Conservation (phyloP, 371 early-diverging fungal genomes). For the Mucor mucedo region DNA sequence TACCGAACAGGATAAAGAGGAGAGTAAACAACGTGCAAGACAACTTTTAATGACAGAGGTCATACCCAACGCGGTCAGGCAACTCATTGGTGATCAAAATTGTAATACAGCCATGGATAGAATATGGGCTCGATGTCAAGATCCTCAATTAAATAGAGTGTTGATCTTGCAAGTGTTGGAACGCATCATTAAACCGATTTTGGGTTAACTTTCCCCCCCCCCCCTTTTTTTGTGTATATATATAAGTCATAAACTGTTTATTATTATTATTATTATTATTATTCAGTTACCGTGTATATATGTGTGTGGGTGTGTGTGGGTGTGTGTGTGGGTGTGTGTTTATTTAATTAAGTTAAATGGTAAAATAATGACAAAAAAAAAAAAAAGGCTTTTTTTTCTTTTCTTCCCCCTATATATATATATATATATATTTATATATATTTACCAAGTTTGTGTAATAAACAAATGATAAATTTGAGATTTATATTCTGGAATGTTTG, state of each 20-base stretch:
- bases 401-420: not conserved
- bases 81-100: slow-evolving; percentile 56
- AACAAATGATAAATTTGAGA: slow-evolving; percentile 46
- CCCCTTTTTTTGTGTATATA: not conserved
- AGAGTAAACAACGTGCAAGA: slow-evolving; percentile 35
- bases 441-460: slow-evolving; percentile 41
- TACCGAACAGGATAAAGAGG: slow-evolving; percentile 40
- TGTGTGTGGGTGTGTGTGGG: too few species aligned
- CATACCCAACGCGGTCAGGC: slow-evolving; percentile 47
- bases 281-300: too few species aligned
- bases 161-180: slow-evolving; percentile 50
- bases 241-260: too few species aligned
- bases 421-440: too few species aligned
- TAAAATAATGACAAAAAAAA: not conserved
- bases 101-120: slow-evolving; percentile 52
- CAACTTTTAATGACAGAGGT: slow-evolving; percentile 36
- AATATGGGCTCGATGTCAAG: slow-evolving; percentile 49
- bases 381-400: not conserved
- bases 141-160: slow-evolving; percentile 45
- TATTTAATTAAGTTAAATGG: not conserved
- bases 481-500: slow-evolving; percentile 35
- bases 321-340: not conserved
- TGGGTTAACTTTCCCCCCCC: slow-evolving; percentile 43
- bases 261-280: too few species aligned
- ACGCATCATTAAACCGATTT: slow-evolving; percentile 45